These are phyloP conservation scores for Podaxis sp. DNA, from an alignment of 768 basidiomycete genomes.

Conservation along the genomic window DNA sequence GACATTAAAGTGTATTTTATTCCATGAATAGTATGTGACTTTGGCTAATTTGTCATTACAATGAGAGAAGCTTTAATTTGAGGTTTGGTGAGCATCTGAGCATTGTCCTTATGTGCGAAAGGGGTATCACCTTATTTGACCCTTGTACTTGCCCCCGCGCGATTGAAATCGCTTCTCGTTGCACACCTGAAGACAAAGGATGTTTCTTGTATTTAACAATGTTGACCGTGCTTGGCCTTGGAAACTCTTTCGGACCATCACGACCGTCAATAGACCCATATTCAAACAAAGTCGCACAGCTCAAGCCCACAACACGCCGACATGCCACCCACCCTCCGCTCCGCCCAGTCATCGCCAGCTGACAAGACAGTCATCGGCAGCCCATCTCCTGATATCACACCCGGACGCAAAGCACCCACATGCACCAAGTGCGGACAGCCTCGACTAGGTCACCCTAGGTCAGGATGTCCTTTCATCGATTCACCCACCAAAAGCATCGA, in stretches of 20 bases:
- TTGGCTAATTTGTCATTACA: slow-evolving; percentile 16
- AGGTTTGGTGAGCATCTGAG: background rate
- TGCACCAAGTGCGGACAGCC: slow-evolving; percentile 58
- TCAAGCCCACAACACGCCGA: slow-evolving; percentile 20
- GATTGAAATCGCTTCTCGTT: background rate
- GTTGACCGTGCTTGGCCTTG: background rate
- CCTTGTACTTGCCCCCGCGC: background rate
- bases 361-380: slow-evolving; percentile 8
- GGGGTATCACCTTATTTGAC: background rate
- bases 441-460: slow-evolving; percentile 58
- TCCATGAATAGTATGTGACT: slow-evolving; percentile 32
- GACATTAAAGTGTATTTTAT: slow-evolving; percentile 37
- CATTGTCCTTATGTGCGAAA: background rate
- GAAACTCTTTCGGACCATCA: background rate
- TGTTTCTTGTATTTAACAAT: background rate
- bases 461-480: slow-evolving; percentile 52
- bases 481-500: slow-evolving; percentile 19
- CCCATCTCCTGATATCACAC: slow-evolving; percentile 22
- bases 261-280: background rate
- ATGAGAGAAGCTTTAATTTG: background rate
- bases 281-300: background rate
- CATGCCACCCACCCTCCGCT: slow-evolving; percentile 23
- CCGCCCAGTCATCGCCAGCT: slow-evolving; percentile 22
- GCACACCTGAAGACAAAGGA: background rate
- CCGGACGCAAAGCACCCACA: slow-evolving; percentile 49